These are phyloP conservation scores for Candida pseudocylindracea DNA, from an alignment of 1,139 yeast species.

Conservation along the genomic window DNA sequence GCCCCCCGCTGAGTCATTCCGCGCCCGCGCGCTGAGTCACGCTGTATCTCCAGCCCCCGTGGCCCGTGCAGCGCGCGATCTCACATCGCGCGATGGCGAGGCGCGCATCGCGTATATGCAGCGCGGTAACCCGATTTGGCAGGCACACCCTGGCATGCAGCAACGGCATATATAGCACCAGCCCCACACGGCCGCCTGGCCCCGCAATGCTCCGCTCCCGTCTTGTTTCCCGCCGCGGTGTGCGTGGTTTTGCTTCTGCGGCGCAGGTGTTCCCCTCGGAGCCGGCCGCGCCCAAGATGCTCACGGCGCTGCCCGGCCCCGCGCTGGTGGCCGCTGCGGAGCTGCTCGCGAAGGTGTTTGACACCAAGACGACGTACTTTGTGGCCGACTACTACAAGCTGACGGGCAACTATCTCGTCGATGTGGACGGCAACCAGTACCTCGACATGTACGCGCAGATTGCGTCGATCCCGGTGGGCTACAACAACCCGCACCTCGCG, in stretches of 20 bases:
- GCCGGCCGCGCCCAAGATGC: conserved; percentile 26
- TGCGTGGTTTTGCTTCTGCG: conserved; percentile 2
- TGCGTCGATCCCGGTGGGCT: conserved; percentile 54
- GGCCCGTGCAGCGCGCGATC: too few species aligned
- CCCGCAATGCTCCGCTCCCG: too few species aligned
- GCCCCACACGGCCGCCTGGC: too few species aligned
- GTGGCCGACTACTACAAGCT: conserved; percentile 45
- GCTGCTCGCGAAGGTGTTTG: conserved; percentile 32
- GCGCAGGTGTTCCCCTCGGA: conserved; percentile 23
- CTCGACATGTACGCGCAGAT: conserved; percentile 54
- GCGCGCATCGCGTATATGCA: too few species aligned
- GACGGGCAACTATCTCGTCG: conserved; percentile 47
- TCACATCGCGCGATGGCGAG: too few species aligned
- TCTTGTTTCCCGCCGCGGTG: too few species aligned
- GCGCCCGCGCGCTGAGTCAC: too few species aligned
- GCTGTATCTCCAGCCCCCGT: too few species aligned
- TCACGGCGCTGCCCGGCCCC: conserved; percentile 37
- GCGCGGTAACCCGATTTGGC: too few species aligned
- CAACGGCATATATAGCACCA: too few species aligned
- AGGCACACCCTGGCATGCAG: too few species aligned
- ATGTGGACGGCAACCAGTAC: conserved; percentile 43
- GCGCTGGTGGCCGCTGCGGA: conserved; percentile 20
- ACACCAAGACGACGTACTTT: conserved; percentile 47
- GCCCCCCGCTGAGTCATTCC: too few species aligned
- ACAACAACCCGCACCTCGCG: conserved; percentile 49